Base-by-base conservation (phyloP, 2,329 filamentous ascomycete genomes). In the Sarocladiaceae sp. region DNA sequence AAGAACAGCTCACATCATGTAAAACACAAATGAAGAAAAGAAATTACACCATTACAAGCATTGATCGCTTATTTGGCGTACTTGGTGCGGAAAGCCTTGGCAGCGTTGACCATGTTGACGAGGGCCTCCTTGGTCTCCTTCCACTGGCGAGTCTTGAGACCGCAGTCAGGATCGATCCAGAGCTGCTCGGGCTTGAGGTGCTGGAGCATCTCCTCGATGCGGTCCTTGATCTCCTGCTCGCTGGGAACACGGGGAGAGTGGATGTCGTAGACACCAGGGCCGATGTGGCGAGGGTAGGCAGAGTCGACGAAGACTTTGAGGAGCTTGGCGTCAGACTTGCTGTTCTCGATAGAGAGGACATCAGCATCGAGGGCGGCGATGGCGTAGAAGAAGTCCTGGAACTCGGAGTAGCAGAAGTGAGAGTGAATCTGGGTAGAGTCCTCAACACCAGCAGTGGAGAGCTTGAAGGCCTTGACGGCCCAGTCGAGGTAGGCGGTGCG, bases 361-460 rank as follows among this genome's bases (percentile, higher is more conserved):
- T 99, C 94, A 58, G 94, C 93, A 71, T 99, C 94, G 59, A 99
- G 87, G 56, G 94, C 93, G 60, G 94, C 90, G 65, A 99, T 99
- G 77, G 94, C 94, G 78, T 97, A 90, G 91, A 99, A 99, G 84
- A 99, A 99, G 82, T 99, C 94, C 80, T 99, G 94, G 90, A 99
- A 99, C 83, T 99, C 94, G 51, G 94, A 97, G 87, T 99, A 99
- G 77, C 94, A 99, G 89, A 99, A 99, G 83, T 99, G 94, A 59
- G 92, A 97, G 87, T 99, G 94, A 74, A 99, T 97, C 83, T 99
- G 94, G 62, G 94, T 99, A 54, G 87, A 89, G 75, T 99, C 90
- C 77, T 91, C 78, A 56, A 99, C 93, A 72, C 91, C 94, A 56
- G 91, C 86, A 64, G 92, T 95, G 60, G 93, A 86, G 62, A 99